Conservation (phyloP, 208 protist genomes). For the Crithidia bombi region DNA sequence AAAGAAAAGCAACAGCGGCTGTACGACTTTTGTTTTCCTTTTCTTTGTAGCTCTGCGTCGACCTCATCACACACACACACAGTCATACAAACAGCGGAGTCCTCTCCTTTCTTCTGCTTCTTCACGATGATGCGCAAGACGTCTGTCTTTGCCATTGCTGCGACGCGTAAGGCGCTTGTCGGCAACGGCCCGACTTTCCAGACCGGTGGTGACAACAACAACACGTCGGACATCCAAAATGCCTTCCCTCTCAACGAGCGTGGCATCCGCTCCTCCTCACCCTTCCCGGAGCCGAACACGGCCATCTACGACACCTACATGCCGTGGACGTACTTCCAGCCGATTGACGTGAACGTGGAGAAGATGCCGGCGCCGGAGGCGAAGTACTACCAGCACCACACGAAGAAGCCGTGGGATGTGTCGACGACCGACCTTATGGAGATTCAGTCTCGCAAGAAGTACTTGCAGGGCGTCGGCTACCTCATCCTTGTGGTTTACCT, state of each 20-base stretch:
- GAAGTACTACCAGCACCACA: constrained; percentile 91
- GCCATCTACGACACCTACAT: constrained; percentile 91
- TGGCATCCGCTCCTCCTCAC: constrained; percentile 87
- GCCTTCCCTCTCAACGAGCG: constrained; percentile 84
- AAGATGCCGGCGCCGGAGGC: constrained; percentile 85
- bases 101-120: constrained; percentile 6
- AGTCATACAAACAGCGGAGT: background rate
- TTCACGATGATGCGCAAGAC: constrained; percentile 81
- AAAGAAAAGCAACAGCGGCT: too few species aligned
- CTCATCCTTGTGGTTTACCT: constrained; percentile 67
- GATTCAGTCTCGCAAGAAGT: constrained; percentile 90
- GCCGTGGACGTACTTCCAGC: constrained; percentile 93
- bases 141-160: constrained; percentile 61
- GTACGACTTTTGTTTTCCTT: too few species aligned
- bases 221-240: constrained; percentile 83
- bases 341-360: constrained; percentile 85
- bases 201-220: constrained; percentile 87
- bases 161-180: constrained; percentile 75
- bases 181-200: constrained; percentile 90
- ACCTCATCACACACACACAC: constrained; percentile 12
- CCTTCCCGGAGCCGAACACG: constrained; percentile 90
- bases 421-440: constrained; percentile 87
- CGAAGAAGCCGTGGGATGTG: constrained; percentile 89
- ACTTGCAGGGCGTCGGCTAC: constrained; percentile 82
- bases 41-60: background rate